Base-by-base conservation (phyloP, 1,284 basidiomycete species). In the Pulchroboletus neoregius region DNA sequence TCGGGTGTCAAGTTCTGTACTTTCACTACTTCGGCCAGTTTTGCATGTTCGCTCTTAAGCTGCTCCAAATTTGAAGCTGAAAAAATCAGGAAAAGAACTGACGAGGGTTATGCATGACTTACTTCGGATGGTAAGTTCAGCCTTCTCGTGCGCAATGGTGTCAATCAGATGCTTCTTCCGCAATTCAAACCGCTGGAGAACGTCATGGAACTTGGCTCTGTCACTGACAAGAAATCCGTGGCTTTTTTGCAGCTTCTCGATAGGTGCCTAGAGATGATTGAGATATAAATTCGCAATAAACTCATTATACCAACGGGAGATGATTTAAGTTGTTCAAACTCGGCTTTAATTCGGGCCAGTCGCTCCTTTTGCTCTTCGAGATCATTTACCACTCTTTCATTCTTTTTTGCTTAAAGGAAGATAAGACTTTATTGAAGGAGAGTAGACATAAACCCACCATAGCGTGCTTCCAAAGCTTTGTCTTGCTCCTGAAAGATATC, bases 1-100 rank as follows among this genome's bases (percentile, higher is more conserved):
- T 93, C 89, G 0, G 85, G 85, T 1, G 85, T 79, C 26, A 94
- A 75, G 60, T 94, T 93, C 65, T 94, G 91, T 31, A 74, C 80
- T 56, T 82, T 80, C 16, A 94, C 87, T 10, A 87, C 76, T 1
- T 77, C 73, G 8, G 72, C 68, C 20, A 91, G 72, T 46, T 75
- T 75, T n/a, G 70, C 70, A 49, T 85, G 77, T 55, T 92, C 86
- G 26, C 67, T 66, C 55, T 75, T 76, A 26, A 87, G 69, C 43
- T 76, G 74, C 44, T 82, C 78, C 36, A 90, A 68, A 44, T 78
- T 74, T 33, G 71, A 64, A 42, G 70, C 85, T 88, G 57, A 34
- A 37, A 36, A 35, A 39, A 31, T 60, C 47, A 27, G 45, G n/a
- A 46, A 37, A 34, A 32, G 24, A 22, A 38, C 41, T 12, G 16